A percentile compares a stretch with the other conserved stretches of the same genome.
Evolutionary conservation across 495 filamentous ascomycete species (phyloP).

Genomic region (Talaromyces stipitatus): DNA sequence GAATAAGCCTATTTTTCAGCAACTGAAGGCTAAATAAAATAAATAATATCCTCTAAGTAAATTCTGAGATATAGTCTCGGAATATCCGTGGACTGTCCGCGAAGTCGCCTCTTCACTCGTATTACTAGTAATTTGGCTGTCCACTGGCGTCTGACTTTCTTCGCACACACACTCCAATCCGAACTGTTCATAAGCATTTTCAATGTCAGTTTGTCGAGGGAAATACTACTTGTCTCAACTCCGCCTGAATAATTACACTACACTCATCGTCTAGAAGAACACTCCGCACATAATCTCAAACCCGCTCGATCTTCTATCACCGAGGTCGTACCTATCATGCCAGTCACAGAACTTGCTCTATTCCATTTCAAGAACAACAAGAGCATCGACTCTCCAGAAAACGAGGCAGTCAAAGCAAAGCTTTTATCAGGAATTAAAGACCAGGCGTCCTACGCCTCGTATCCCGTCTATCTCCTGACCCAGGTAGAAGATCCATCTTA

Average conservation of each 20-base stretch:
- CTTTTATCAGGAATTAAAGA: constrained; percentile 24
- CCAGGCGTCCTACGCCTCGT: constrained; percentile 26
- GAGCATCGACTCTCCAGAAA: neutral
- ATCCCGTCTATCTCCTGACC: constrained; percentile 26
- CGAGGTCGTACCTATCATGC: constrained; percentile 24
- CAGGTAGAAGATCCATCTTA: constrained; percentile 39
- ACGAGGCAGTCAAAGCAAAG: constrained; percentile 12
- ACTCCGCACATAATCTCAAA: neutral
- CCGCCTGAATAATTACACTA: neutral
- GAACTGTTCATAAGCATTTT: too few species aligned
- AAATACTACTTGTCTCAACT: neutral
- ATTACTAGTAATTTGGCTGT: too few species aligned
- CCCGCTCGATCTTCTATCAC: neutral
- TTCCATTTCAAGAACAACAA: constrained; percentile 22
- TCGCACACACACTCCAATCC: too few species aligned
- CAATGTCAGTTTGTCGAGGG: too few species aligned
- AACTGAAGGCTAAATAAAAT: too few species aligned
- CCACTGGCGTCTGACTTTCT: too few species aligned
- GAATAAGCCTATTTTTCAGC: too few species aligned
- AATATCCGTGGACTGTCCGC: neutral
- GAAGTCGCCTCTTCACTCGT: neutral
- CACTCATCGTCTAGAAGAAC: neutral
- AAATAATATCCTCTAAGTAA: neutral
- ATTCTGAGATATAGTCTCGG: neutral
- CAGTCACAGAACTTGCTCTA: constrained; percentile 47